phyloP scores from a whole-genome alignment of 192 early-diverging fungal species.

The Coemansia furcata region DNA sequence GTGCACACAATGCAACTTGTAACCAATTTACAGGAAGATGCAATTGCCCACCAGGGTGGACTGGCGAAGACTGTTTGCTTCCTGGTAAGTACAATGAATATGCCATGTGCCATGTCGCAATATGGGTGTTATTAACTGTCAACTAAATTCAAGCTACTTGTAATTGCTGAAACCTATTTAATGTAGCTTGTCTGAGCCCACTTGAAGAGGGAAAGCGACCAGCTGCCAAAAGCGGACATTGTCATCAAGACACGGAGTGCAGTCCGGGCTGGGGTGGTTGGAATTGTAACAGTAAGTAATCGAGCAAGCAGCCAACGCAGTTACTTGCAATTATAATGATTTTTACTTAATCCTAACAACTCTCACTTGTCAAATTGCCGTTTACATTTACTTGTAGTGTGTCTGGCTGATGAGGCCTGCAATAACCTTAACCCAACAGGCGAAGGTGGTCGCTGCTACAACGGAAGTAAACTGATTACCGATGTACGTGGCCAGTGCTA shows the following conservation, averaged over 20 bases:
- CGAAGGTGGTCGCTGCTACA: constrained; percentile 73
- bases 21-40: constrained; percentile 73
- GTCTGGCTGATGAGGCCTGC: constrained; percentile 62
- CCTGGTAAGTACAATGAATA: constrained; percentile 48
- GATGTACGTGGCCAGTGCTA: constrained; percentile 72
- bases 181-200: constrained; percentile 71
- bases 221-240: constrained; percentile 52
- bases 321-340: background rate
- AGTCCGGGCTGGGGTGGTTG: constrained; percentile 87
- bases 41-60: constrained; percentile 75
- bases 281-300: constrained; percentile 78
- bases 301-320: too few relatives aligned
- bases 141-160: background rate
- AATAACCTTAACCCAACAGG: constrained; percentile 66
- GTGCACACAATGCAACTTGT: constrained; percentile 73
- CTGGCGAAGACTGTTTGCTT: constrained; percentile 70
- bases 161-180: background rate
- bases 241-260: constrained; percentile 67
- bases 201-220: constrained; percentile 62
- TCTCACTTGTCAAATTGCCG: background rate
- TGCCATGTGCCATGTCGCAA: background rate
- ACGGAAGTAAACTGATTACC: constrained; percentile 65
- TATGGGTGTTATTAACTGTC: background rate
- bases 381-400: constrained; percentile 46
- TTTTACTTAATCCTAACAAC: too few relatives aligned